Evolutionary conservation across 2,329 filamentous ascomycete species (phyloP), one percentile per base, ranked within the genome.

Genomic region (Triangularia verruculosa): DNA sequence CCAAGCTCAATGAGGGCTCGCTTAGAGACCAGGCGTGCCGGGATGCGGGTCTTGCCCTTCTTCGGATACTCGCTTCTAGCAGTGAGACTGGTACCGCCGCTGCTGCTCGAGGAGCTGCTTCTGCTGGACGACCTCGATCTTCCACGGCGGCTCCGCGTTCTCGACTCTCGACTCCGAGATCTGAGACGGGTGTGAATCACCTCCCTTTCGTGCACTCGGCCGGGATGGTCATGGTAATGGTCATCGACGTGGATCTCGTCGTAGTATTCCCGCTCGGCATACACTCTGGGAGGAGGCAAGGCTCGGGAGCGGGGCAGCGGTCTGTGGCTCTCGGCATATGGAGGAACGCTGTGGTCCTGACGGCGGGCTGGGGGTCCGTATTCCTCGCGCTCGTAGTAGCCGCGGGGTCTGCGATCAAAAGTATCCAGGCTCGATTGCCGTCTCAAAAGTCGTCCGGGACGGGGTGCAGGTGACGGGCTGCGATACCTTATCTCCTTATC

Each of bases 351-450:
- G 67, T 78, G 75, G 64, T 80, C 83, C 61, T 79, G 78, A 4
- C 79, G 75, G 61, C 80, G 76, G 11, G 80, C 80, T 1, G 86
- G 86, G n/a, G 85, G 81, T n/a, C 83, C 81, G 69, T 88, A 87
- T 66, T 90, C 86, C 59, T 87, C 85, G 20, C 82, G 76, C 39
- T 89, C 82, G 61, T 80, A 81, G 68, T 82, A 80, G 57, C 74
- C 73, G 8, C 77, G 77, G 1, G 91, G 89, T 27, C 87, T 87
- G 57, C 93, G 88, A 76, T 97, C 93, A 73, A 92, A 97, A 0
- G 91, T 96, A 75, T 97, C 93, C 43, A 97, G 82, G 59, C 92
- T 96, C 13, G 92, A 96, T 75, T 96, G 93, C 52, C 93, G 86
- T 63, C 93, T 86, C 58, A 95, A 73, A 67, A 93, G 82, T 28